Conservation (phyloP, 1,139 yeast genomes). For the Geotrichum phurueaensis region DNA sequence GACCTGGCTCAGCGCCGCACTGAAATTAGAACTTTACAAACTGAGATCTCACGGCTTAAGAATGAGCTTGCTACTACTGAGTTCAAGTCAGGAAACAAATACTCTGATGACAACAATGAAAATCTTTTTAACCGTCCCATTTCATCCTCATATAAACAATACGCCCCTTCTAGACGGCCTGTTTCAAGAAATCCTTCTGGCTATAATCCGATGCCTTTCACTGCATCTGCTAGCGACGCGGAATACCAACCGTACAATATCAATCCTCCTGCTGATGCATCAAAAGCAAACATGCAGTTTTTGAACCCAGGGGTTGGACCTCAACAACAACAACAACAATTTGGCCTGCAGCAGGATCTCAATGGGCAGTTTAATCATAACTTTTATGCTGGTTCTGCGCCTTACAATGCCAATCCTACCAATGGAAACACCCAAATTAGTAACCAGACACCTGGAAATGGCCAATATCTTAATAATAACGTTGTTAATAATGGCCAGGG, state of each 20-base stretch:
- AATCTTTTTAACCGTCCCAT: not conserved
- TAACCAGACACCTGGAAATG: not conserved
- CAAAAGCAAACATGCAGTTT: not conserved
- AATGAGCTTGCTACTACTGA: not conserved
- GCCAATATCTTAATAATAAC: not conserved
- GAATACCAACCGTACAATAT: not conserved
- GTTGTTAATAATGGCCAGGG: not conserved
- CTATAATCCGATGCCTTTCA: not conserved
- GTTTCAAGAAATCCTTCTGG: constrained; percentile 1
- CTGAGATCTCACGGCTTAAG: not conserved
- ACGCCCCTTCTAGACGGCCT: not conserved
- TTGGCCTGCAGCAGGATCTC: not conserved
- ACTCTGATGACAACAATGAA: not conserved
- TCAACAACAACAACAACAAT: not conserved
- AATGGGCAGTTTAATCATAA: not conserved
- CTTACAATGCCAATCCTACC: not conserved
- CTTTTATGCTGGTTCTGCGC: not conserved
- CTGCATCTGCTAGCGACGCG: not conserved
- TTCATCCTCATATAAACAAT: not conserved
- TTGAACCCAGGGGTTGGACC: not conserved
- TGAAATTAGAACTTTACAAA: not conserved
- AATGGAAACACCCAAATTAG: not conserved
- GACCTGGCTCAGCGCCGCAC: constrained; percentile 14
- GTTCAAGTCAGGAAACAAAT: not conserved
- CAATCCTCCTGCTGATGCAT: not conserved